phyloP scores from a whole-genome alignment of 169 alveolate genomes.

The Toxoplasma gondii region DNA sequence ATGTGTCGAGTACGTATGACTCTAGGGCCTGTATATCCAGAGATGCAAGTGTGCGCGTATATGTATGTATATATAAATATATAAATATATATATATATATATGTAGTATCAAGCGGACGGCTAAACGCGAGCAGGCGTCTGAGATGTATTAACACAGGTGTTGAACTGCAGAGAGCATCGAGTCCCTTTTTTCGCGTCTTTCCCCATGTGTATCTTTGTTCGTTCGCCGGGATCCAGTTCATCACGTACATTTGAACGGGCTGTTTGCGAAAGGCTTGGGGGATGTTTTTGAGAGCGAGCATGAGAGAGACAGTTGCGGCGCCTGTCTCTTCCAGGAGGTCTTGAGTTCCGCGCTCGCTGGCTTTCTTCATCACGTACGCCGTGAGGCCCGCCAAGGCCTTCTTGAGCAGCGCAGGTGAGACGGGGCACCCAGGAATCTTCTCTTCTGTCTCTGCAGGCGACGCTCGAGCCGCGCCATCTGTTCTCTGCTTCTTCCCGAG shows the following conservation, averaged over 20 bases:
- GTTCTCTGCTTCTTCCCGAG: neutral
- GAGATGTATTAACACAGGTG: too few species aligned
- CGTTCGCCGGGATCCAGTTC: too few species aligned
- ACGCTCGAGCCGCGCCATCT: neutral
- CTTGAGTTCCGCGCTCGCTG: neutral
- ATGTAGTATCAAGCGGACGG: too few species aligned
- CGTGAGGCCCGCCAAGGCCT: slow-evolving; percentile 34
- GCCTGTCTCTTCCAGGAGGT: slow-evolving; percentile 23
- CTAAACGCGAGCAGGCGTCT: too few species aligned
- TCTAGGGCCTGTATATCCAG: too few species aligned
- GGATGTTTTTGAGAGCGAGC: slow-evolving; percentile 47
- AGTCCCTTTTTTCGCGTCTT: too few species aligned
- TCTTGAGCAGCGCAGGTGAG: neutral
- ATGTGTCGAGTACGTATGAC: neutral
- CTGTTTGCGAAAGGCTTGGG: neutral
- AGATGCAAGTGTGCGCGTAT: too few species aligned
- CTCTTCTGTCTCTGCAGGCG: neutral
- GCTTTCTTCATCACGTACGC: slow-evolving; percentile 33
- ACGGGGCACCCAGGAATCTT: neutral
- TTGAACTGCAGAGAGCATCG: too few species aligned
- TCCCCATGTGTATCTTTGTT: too few species aligned
- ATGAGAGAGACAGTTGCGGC: slow-evolving; percentile 46
- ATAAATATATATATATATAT: neutral
- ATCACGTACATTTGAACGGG: slow-evolving; percentile 52
- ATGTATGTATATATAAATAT: neutral